Evolutionary conservation across 2,329 filamentous ascomycete genomes (phyloP).

Genomic region (Shiraia bambusicola): DNA sequence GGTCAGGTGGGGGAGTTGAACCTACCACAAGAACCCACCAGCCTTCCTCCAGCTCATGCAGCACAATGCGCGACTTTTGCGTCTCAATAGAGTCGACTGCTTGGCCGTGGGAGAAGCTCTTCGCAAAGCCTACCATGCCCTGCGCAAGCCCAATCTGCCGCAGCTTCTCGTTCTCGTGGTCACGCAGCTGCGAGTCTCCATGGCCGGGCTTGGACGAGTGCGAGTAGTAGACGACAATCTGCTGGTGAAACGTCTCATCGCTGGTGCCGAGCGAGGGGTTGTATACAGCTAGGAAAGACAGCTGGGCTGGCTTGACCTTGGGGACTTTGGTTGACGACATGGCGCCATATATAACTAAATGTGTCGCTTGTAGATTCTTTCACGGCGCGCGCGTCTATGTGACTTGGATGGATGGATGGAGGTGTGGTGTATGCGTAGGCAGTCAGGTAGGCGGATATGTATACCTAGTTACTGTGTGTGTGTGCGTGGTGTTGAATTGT

Average conservation of each 20-base stretch:
- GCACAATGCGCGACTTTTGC: constrained; percentile 78
- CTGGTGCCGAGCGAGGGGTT: constrained; percentile 76
- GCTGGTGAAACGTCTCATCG: constrained; percentile 73
- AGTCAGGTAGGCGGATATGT: no score
- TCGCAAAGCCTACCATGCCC: constrained; percentile 89
- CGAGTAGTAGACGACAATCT: constrained; percentile 93
- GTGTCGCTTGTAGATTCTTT: not conserved
- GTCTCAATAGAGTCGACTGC: constrained; percentile 86
- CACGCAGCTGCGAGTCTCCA: constrained; percentile 40
- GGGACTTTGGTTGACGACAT: constrained; percentile 33
- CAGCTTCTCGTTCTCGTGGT: constrained; percentile 80
- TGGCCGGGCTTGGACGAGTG: constrained; percentile 31
- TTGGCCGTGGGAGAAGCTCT: constrained; percentile 75
- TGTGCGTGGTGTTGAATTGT: no score
- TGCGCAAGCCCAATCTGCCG: constrained; percentile 94
- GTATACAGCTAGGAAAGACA: constrained; percentile 92
- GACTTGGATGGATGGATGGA: not conserved
- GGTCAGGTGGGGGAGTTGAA: constrained; percentile 1
- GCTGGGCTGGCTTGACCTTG: constrained; percentile 70
- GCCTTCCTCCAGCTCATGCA: constrained; percentile 82
- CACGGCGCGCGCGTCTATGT: not conserved
- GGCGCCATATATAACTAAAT: constrained; percentile 4
- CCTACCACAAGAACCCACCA: constrained; percentile 96
- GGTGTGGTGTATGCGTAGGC: not conserved
- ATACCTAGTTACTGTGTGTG: no score